phyloP scores from a whole-genome alignment of 805 yeast genomes.

The Ogataea saltuana region DNA sequence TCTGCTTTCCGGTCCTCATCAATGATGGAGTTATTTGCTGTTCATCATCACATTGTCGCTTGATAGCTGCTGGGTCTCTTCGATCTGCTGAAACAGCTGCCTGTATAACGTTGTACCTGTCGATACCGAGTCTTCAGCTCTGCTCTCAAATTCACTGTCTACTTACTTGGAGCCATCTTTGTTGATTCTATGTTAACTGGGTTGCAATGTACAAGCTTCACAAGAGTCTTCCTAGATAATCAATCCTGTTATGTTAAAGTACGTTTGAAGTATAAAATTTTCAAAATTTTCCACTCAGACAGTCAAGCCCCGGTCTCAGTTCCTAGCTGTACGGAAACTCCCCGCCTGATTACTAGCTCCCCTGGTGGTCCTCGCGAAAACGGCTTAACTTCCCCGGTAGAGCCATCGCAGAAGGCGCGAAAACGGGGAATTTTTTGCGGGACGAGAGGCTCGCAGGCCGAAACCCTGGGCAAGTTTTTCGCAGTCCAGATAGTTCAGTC shows the following conservation, averaged over 20 bases:
- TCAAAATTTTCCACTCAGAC: slow-evolving; percentile 8
- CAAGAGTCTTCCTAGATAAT: slow-evolving; percentile 7
- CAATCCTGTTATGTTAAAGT: slow-evolving; percentile 5
- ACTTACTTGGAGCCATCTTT: slow-evolving; percentile 37
- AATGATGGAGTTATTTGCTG: too few relatives aligned
- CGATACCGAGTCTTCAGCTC: too few relatives aligned
- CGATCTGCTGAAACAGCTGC: too few relatives aligned
- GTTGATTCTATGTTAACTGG: slow-evolving; percentile 7
- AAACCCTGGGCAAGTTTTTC: neutral
- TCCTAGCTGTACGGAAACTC: neutral
- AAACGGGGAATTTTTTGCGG: neutral
- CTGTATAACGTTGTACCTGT: too few relatives aligned
- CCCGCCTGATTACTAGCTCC: neutral
- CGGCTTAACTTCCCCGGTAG: too few relatives aligned
- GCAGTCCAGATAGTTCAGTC: neutral
- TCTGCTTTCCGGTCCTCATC: too few relatives aligned
- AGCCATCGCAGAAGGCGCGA: too few relatives aligned
- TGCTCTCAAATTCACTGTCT: slow-evolving; percentile 2
- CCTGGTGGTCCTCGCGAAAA: neutral
- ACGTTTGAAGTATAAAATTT: slow-evolving; percentile 5
- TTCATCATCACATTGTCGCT: too few relatives aligned
- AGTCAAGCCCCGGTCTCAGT: neutral
- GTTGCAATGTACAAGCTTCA: slow-evolving; percentile 9
- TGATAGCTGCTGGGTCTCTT: too few relatives aligned
- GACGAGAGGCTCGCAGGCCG: too few relatives aligned